Conservation (phyloP, 768 basidiomycete species). For the Russula virescens region DNA sequence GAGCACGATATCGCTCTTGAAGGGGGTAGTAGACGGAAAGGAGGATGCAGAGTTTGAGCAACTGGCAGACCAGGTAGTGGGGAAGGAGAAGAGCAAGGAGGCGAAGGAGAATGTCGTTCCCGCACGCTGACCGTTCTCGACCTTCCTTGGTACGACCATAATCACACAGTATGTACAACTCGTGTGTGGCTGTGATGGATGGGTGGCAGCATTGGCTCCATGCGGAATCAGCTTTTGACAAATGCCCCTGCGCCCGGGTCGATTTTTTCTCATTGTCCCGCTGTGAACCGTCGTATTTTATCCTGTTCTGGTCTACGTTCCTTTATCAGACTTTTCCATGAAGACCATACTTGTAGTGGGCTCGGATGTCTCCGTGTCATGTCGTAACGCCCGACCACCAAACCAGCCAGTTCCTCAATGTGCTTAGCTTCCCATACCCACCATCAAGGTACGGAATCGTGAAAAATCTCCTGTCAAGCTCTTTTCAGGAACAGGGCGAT, state of each 20-base stretch:
- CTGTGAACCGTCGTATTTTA: neutral
- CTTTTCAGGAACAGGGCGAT: neutral
- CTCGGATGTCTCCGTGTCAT: neutral
- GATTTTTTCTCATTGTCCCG: neutral
- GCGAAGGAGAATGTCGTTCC: constrained; percentile 22
- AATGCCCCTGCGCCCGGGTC: neutral
- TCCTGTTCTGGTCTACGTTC: constrained; percentile 4
- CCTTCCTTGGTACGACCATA: neutral
- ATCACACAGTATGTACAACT: neutral
- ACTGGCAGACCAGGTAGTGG: constrained; percentile 27
- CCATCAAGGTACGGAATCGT: neutral
- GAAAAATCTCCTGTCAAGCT: neutral
- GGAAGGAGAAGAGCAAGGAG: constrained; percentile 16
- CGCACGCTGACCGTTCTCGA: constrained; percentile 12
- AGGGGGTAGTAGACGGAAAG: constrained; percentile 84
- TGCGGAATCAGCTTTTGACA: neutral
- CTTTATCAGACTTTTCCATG: constrained; percentile 1
- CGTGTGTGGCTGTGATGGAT: neutral
- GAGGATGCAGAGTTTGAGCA: constrained; percentile 34
- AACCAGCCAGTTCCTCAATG: neutral
- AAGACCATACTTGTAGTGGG: neutral
- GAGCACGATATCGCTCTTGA: constrained; percentile 92
- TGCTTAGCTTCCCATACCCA: neutral
- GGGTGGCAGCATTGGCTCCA: neutral
- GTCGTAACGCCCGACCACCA: neutral